Evolutionary conservation across 768 basidiomycete species (phyloP).

Genomic region (Amanita rimosa): DNA sequence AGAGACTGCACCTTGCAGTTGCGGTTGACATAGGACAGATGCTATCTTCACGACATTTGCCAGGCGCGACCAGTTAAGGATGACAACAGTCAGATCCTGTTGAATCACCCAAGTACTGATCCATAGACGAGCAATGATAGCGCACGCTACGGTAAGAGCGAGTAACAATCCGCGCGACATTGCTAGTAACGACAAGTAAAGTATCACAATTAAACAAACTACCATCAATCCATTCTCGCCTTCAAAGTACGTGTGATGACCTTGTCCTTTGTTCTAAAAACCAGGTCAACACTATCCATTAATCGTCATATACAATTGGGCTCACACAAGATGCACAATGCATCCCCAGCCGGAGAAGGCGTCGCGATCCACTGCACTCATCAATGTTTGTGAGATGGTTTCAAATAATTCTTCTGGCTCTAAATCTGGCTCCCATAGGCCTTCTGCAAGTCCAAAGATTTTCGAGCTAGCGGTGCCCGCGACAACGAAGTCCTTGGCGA

Average conservation of each 20-base stretch:
- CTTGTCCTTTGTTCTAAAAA: slow-evolving; percentile 54
- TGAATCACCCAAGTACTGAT: no score
- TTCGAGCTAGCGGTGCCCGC: slow-evolving; percentile 88
- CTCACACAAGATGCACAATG: slow-evolving; percentile 91
- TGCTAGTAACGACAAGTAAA: neutral
- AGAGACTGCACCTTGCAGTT: slow-evolving; percentile 32
- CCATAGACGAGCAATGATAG: neutral
- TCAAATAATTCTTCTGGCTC: slow-evolving; percentile 97
- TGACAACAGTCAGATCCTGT: slow-evolving; percentile 24
- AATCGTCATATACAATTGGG: slow-evolving; percentile 7
- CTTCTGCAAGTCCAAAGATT: slow-evolving; percentile 94
- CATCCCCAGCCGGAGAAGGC: slow-evolving; percentile 97
- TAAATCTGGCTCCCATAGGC: slow-evolving; percentile 96
- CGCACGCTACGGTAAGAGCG: neutral
- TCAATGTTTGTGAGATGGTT: slow-evolving; percentile 90
- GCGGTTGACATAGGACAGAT: slow-evolving; percentile 35
- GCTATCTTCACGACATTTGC: slow-evolving; percentile 48
- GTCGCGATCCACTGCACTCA: slow-evolving; percentile 94
- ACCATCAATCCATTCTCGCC: slow-evolving; percentile 76
- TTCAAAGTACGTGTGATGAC: slow-evolving; percentile 81
- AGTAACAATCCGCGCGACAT: neutral
- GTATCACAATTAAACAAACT: slow-evolving; percentile 1
- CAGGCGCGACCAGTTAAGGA: slow-evolving; percentile 61
- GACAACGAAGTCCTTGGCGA: slow-evolving; percentile 95
- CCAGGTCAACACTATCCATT: slow-evolving; percentile 5